Base-by-base conservation (phyloP, 805 yeast species). In the Ogataea nakhonphanomensis region DNA sequence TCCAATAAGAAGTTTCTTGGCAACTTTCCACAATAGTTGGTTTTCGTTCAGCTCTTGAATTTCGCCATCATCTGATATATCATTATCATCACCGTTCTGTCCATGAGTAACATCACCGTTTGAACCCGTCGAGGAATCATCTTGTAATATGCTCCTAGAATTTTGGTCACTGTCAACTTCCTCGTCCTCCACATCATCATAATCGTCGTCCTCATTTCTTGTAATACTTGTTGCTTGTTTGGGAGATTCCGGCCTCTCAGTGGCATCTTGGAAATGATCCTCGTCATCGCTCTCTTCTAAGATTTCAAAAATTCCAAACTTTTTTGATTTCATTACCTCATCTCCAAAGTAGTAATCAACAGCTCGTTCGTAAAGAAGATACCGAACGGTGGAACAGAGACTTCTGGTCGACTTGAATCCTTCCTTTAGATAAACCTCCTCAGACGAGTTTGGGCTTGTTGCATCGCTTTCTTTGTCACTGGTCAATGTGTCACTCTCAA, bases 311-410 rank as follows among this genome's bases (percentile, higher is more conserved):
- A 39, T 48, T 22, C 44, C 46, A 23, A 39, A 47, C n/a, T 45
- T 42, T 4, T 39, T 10, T 9, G 25, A 39, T 25, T 35, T 37
- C 11, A 38, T 26, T 3, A 22, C 15, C 7, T 39, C 37, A 8
- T 47, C 50, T 21, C 39, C 44, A 30, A 37, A 59, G 20, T 45
- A 54, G 34, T 52, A 57, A 33, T 78, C 82, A 8, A 79, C 69
- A 14, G 83, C 89, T 55, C 76, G 79, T 51, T 84, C 90, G 78
- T 86, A 84, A 17, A 84, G 63, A 9, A 83, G 70, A 49, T 81
- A 83, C 47, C 91, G 66, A 15, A 83, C 62, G 46, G 77, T 83
- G 34, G 83, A 64, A 5, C 88, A 81, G 30, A 84, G 46, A 59
- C 79, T 64, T 57, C 82, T 68, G 1, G 76, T 64, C 7, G 76